Base-by-base conservation (phyloP, 768 basidiomycete species). In the Sporobolomyces roseus region DNA sequence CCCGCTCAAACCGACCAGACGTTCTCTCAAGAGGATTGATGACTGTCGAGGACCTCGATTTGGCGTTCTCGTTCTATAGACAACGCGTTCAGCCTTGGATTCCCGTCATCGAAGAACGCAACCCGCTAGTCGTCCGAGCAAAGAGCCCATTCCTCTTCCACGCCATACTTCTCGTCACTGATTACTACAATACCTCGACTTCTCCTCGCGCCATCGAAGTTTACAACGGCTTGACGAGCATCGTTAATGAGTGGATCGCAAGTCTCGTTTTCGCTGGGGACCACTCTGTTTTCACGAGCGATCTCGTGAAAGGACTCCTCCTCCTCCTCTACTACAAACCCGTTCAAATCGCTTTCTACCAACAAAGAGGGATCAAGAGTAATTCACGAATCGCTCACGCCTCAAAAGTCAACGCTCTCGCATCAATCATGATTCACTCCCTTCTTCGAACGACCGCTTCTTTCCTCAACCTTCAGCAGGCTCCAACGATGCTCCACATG, bases 291-390 rank as follows among this genome's bases (percentile, higher is more conserved):
- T 46, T 65, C 52, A 68, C 29, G 19, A 53, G 52, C 49, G 71
- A 72, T 33, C 55, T 68, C 52, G 50, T 72, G 2, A 50, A 62
- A 23, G 71, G 43, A 1, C 48, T 72, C 23, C 51, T 68, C 54
- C 62, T 72, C 30, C 63, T 72, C 10, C 58, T 72, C 6, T 67
- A 72, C 59, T 72, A 68, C 59, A 72, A 72, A 43, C 71, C 71
- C 0, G 63, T 72, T 0, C 66, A 72, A 32, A 36, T 32, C 1
- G 36, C 52, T 0, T 35, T 55, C 2, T 52, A 35, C 7, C 32
- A 60, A 1, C 30, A 66, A 3, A 59, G 70, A 12, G 65, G 66
- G 2, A 21, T 68, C 48, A 68, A 61, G 36, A 60, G 62, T 25
- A 30, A 38, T 4, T 53, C 63, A 7, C 51, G 62, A 0, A 53